These are phyloP conservation scores for Tillandsia fasciculata DNA, from an alignment of 176 grass and related monocot species.

Conservation along the genomic window DNA sequence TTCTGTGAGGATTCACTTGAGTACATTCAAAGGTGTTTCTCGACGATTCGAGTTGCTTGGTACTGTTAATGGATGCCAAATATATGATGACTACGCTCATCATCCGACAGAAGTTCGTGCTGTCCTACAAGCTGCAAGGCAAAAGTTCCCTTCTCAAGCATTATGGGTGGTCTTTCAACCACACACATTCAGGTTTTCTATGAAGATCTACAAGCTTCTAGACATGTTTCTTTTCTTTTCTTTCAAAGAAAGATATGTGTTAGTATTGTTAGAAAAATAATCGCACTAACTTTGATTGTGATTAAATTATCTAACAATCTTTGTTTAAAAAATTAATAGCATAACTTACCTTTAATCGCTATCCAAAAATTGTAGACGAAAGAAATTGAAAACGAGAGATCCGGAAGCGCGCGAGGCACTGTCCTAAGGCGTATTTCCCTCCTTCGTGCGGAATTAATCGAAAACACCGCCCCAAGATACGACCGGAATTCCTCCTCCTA, in stretches of 20 bases:
- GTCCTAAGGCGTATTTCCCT: no score
- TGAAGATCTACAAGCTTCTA: not conserved
- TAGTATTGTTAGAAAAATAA: no score
- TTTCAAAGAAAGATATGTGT: not conserved
- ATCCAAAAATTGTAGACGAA: no score
- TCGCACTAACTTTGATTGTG: no score
- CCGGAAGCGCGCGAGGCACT: no score
- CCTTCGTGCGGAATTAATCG: no score
- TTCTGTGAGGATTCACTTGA: conserved; percentile 7
- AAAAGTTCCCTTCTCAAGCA: not conserved
- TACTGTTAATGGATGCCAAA: conserved; percentile 9
- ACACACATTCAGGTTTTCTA: conserved; percentile 15
- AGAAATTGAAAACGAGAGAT: no score
- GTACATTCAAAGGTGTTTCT: conserved; percentile 12
- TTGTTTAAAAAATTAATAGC: no score
- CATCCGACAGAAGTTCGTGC: conserved; percentile 16
- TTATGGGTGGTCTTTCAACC: conserved; percentile 15
- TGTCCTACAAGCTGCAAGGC: conserved; percentile 11
- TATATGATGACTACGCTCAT: conserved; percentile 24
- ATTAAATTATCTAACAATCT: no score
- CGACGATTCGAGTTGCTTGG: conserved; percentile 16
- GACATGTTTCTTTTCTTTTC: not conserved
- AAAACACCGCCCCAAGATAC: no score
- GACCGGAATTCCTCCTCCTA: no score
- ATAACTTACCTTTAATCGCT: no score